Conservation (phyloP, 75 land plant genomes). For the Pinus tabuliformis region DNA sequence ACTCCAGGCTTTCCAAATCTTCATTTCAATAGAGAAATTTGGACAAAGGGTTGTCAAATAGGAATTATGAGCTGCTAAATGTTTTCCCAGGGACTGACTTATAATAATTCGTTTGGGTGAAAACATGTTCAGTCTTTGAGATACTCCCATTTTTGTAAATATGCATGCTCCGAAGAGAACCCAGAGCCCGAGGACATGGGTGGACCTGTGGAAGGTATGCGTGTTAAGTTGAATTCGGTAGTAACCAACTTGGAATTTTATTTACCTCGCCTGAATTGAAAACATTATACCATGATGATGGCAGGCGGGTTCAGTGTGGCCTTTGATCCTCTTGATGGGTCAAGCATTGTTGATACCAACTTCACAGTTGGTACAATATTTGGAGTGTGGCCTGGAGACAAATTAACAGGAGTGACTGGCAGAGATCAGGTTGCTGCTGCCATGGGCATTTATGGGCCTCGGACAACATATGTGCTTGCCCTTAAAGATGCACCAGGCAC, state of each 20-base stretch:
- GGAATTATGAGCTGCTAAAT: neutral
- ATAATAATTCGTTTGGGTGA: neutral
- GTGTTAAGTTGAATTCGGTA: neutral
- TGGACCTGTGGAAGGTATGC: conserved; percentile 77
- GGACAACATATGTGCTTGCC: conserved; percentile 92
- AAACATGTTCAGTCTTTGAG: conserved; percentile 56
- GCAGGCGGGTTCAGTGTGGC: conserved; percentile 96
- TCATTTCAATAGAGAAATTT: too few species aligned
- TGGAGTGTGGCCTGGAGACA: conserved; percentile 98
- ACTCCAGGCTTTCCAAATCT: too few species aligned
- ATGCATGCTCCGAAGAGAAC: conserved; percentile 98
- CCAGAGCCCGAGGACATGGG: conserved; percentile 97
- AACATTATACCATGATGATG: neutral
- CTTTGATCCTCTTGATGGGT: conserved; percentile 97
- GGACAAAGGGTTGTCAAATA: neutral
- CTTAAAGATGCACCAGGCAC: conserved; percentile 86
- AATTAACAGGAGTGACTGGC: conserved; percentile 88
- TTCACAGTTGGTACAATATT: conserved; percentile 99
- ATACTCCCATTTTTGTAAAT: conserved; percentile 96
- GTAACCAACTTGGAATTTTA: neutral
- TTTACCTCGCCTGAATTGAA: neutral
- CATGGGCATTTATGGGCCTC: conserved; percentile 96
- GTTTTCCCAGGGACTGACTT: neutral
- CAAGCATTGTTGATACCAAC: conserved; percentile 98
- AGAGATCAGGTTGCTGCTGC: conserved; percentile 93